phyloP scores from a whole-genome alignment of 176 grass and related monocot species.

The Tuctoria greenei region DNA sequence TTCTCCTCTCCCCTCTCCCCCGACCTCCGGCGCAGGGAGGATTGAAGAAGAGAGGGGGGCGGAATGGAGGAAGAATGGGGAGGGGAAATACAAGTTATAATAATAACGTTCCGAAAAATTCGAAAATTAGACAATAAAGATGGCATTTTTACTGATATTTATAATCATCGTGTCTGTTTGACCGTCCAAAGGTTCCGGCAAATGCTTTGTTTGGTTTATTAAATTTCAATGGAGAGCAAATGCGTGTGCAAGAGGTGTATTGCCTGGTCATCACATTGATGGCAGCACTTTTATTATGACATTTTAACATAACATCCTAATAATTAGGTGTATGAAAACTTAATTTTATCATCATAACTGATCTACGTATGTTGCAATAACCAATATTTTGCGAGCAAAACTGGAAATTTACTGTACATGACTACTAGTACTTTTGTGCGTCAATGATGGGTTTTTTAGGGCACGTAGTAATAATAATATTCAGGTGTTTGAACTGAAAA shows the following conservation, averaged over 20 bases:
- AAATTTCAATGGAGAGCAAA: not conserved
- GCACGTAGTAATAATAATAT: not conserved
- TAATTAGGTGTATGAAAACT: no score
- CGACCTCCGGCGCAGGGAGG: slow-evolving; percentile 33
- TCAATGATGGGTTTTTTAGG: not conserved
- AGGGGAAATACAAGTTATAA: slow-evolving; percentile 26
- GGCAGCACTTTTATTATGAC: no score
- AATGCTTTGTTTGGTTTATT: not conserved
- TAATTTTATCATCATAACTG: no score
- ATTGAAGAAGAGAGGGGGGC: slow-evolving; percentile 24
- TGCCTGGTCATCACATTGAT: no score
- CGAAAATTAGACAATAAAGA: not conserved
- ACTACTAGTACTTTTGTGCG: not conserved
- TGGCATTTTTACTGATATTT: slow-evolving; percentile 5
- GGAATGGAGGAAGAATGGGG: not conserved
- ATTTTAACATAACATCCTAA: no score
- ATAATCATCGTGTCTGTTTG: slow-evolving; percentile 32
- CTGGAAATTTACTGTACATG: no score
- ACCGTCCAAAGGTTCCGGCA: slow-evolving; percentile 43
- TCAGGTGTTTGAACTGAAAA: slow-evolving; percentile 8
- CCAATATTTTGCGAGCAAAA: no score
- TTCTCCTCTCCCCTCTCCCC: slow-evolving; percentile 30
- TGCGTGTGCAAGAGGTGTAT: not conserved
- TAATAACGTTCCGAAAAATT: slow-evolving; percentile 33
- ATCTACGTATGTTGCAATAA: no score